These are phyloP conservation scores for Eudorina sp. DNA, from an alignment of 139 green algal species.

Conservation along the genomic window DNA sequence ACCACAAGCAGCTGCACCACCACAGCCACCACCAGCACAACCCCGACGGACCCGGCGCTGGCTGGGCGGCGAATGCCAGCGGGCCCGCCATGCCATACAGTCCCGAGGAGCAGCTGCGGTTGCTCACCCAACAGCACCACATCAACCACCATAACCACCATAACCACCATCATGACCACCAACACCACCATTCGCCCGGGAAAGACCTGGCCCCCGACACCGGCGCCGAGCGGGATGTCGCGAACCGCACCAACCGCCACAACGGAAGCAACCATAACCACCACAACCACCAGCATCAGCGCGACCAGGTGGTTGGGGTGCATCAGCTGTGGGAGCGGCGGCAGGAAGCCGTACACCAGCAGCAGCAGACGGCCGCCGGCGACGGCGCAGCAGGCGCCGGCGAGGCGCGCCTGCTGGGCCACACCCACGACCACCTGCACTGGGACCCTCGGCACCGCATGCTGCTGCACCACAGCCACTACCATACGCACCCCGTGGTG, in stretches of 20 bases:
- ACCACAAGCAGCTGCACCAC: conserved; percentile 12
- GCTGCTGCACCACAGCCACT: conserved; percentile 15
- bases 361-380: too few species aligned
- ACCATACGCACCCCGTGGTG: conserved; percentile 19
- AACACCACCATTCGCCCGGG: neutral
- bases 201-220: neutral
- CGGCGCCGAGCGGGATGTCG: neutral
- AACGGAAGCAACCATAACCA: neutral
- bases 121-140: conserved; percentile 6
- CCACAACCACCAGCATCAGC: neutral
- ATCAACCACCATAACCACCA: neutral
- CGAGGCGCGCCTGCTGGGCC: neutral
- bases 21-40: neutral
- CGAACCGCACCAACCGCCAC: neutral
- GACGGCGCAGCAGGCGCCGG: neutral
- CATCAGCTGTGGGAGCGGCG: neutral
- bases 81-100: neutral
- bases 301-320: neutral
- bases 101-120: neutral
- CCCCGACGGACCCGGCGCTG: neutral
- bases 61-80: too few species aligned
- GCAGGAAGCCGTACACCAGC: conserved; percentile 37
- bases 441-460: neutral
- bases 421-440: conserved; percentile 3
- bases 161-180: neutral